Conservation (phyloP, 2,329 filamentous ascomycete genomes). For the Fusarium continuum region DNA sequence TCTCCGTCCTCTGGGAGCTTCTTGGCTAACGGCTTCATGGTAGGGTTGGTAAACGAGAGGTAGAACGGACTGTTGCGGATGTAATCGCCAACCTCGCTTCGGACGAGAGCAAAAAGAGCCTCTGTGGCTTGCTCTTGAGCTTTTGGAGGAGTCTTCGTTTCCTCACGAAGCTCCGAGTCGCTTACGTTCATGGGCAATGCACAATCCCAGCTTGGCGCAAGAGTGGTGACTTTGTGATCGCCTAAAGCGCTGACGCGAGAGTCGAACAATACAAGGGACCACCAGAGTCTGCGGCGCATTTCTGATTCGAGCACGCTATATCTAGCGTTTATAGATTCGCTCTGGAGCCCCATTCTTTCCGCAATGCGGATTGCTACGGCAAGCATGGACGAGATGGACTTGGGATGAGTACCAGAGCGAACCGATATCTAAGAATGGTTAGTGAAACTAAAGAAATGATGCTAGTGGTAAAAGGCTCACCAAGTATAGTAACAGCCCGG, state of each 20-base stretch:
- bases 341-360: constrained; percentile 64
- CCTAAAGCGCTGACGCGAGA: constrained; percentile 63
- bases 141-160: constrained; percentile 50
- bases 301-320: constrained; percentile 60
- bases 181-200: constrained; percentile 54
- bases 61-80: constrained; percentile 48
- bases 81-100: constrained; percentile 53
- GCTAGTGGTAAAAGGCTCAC: constrained; percentile 50
- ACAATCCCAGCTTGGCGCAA: constrained; percentile 55
- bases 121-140: constrained; percentile 50
- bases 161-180: constrained; percentile 56
- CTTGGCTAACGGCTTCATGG: constrained; percentile 42
- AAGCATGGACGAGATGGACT: constrained; percentile 61
- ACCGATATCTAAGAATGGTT: constrained; percentile 56
- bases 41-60: constrained; percentile 49
- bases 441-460: neutral
- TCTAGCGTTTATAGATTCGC: constrained; percentile 50
- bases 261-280: constrained; percentile 67
- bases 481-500: constrained; percentile 66
- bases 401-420: constrained; percentile 54
- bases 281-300: constrained; percentile 70
- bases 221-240: constrained; percentile 45
- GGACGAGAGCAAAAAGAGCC: constrained; percentile 53
- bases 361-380: constrained; percentile 66
- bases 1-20: constrained; percentile 36